Evolutionary conservation across 2,329 filamentous ascomycete species (phyloP).

Genomic region (Elsinoe arachidis): DNA sequence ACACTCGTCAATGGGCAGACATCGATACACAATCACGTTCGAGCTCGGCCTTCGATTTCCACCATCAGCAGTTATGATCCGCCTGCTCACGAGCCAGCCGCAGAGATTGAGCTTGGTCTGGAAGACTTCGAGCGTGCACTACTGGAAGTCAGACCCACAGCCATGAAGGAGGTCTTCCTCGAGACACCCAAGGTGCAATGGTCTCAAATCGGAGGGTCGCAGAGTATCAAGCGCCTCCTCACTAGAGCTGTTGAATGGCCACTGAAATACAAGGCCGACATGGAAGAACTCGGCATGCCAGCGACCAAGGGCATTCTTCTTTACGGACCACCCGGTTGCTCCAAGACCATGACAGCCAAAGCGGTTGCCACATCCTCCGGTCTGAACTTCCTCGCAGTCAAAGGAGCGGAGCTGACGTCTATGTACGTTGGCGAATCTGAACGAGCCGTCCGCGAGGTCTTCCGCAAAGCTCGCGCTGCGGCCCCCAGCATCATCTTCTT

Average conservation of each 20-base stretch:
- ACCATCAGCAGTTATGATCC: conserved; percentile 5
- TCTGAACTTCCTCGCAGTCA: conserved; percentile 89
- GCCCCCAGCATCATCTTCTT: conserved; percentile 93
- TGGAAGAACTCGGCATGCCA: conserved; percentile 44
- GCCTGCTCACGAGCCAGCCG: background rate
- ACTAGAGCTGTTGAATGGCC: conserved; percentile 51
- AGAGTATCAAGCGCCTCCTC: conserved; percentile 57
- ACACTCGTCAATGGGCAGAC: conserved; percentile 15
- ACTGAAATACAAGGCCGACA: conserved; percentile 45
- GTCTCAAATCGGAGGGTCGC: conserved; percentile 81
- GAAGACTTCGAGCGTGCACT: conserved; percentile 59
- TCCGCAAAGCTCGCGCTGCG: conserved; percentile 75
- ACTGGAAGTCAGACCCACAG: conserved; percentile 63
- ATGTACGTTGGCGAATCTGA: conserved; percentile 98
- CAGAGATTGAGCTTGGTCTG: conserved; percentile 18
- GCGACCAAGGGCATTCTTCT: conserved; percentile 76
- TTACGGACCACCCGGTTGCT: conserved; percentile 88
- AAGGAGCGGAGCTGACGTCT: conserved; percentile 85
- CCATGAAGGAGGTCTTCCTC: conserved; percentile 82
- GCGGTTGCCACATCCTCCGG: conserved; percentile 84
- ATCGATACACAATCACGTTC: conserved; percentile 3
- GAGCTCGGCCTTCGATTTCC: background rate
- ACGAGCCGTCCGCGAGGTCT: conserved; percentile 73
- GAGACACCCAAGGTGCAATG: conserved; percentile 80
- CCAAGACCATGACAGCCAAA: conserved; percentile 86